Evolutionary conservation across 306 rosid species (phyloP).

Genomic region (apple (Malus domestica)): ASM211411v1 NC_041793.1:41442501-41443000

Average conservation of each 20-base stretch:
- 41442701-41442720: conserved; percentile 11
- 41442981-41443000: no score
- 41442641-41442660: no score
- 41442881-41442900: background rate
- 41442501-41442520: conserved; percentile 6
- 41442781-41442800: conserved; percentile 18
- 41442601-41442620: no score
- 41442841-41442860: background rate
- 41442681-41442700: conserved; percentile 12
- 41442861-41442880: background rate
- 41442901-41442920: background rate
- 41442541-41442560: no score
- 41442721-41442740: conserved; percentile 12
- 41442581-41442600: no score
- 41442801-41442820: background rate
- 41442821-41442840: background rate
- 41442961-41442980: background rate
- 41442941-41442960: background rate
- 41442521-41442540: background rate
- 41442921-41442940: background rate
- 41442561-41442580: no score
- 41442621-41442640: no score
- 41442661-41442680: no score
- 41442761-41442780: conserved; percentile 18
- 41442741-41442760: conserved; percentile 16